Evolutionary conservation across 331 rosid genomes (phyloP).

Genomic region (Acacia concinna): DNA sequence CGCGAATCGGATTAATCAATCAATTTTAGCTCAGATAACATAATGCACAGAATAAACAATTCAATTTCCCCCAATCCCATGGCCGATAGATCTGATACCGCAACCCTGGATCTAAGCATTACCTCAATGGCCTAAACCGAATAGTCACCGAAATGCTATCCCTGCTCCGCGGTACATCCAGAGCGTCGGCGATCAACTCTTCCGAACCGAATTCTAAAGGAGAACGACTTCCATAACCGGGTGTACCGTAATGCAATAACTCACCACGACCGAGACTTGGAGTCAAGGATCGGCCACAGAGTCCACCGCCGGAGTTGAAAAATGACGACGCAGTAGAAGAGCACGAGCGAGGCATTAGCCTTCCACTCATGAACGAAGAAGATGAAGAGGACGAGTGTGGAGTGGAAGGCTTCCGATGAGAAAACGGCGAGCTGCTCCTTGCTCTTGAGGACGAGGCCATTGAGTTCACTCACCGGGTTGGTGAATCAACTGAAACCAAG

Average conservation of each 20-base stretch:
- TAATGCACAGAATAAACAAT: conserved; percentile 30
- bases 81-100: conserved; percentile 54
- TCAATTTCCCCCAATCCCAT: conserved; percentile 23
- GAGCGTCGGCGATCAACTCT: conserved; percentile 61
- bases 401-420: conserved; percentile 66
- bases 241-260: conserved; percentile 42
- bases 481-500: conserved; percentile 42
- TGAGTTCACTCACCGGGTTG: conserved; percentile 46
- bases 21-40: conserved; percentile 40
- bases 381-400: conserved; percentile 72
- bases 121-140: conserved; percentile 98
- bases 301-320: conserved; percentile 60
- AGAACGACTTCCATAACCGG: conserved; percentile 39
- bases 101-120: conserved; percentile 59
- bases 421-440: conserved; percentile 89
- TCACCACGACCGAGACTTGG: conserved; percentile 63
- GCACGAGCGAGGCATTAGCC: conserved; percentile 73
- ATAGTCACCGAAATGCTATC: conserved; percentile 96
- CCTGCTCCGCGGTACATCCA: conserved; percentile 54
- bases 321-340: conserved; percentile 77
- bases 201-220: conserved; percentile 68
- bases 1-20: conserved; percentile 27
- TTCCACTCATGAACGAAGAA: conserved; percentile 61
- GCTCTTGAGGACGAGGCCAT: conserved; percentile 94
- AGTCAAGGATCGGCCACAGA: conserved; percentile 70